Evolutionary conservation across 2,329 filamentous ascomycete species (phyloP).

Genomic region (Arthrobotrys sphaeroides): DNA sequence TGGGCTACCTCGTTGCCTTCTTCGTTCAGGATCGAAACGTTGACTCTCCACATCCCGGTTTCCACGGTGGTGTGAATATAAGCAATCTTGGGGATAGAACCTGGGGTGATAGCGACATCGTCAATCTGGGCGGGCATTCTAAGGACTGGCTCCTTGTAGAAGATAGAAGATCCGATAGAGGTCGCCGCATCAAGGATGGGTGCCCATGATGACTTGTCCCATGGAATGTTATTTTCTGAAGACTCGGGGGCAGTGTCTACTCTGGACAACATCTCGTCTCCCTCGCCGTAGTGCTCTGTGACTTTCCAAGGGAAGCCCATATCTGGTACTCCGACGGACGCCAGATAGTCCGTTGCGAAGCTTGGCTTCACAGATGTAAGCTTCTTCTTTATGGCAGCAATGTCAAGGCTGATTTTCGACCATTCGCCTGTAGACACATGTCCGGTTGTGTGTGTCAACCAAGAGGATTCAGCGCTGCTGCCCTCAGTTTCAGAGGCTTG

Average conservation of each 20-base stretch:
- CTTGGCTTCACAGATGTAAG: conserved; percentile 45
- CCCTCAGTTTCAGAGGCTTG: conserved; percentile 13
- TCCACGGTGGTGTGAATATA: conserved; percentile 60
- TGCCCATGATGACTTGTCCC: conserved; percentile 61
- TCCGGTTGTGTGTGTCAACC: conserved; percentile 60
- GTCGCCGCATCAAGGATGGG: conserved; percentile 63
- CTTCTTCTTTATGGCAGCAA: conserved; percentile 58
- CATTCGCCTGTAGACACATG: conserved; percentile 51
- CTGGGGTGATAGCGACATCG: conserved; percentile 57
- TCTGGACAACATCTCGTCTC: conserved; percentile 62
- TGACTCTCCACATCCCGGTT: conserved; percentile 59
- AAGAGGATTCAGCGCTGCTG: conserved; percentile 54
- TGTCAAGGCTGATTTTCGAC: conserved; percentile 57
- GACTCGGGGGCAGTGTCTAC: conserved; percentile 56
- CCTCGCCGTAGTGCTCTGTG: conserved; percentile 61
- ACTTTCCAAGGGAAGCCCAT: conserved; percentile 64
- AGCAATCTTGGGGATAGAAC: conserved; percentile 59
- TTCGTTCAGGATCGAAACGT: conserved; percentile 56
- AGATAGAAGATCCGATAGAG: conserved; percentile 62
- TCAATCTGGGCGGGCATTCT: conserved; percentile 61
- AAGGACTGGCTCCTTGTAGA: conserved; percentile 60
- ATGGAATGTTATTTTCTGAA: conserved; percentile 58
- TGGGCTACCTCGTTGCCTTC: conserved; percentile 59
- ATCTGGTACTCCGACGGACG: conserved; percentile 61
- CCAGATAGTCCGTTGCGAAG: conserved; percentile 62